Evolutionary conservation across 495 filamentous ascomycete species (phyloP).

Genomic region (Talaromyces adpressus): DNA sequence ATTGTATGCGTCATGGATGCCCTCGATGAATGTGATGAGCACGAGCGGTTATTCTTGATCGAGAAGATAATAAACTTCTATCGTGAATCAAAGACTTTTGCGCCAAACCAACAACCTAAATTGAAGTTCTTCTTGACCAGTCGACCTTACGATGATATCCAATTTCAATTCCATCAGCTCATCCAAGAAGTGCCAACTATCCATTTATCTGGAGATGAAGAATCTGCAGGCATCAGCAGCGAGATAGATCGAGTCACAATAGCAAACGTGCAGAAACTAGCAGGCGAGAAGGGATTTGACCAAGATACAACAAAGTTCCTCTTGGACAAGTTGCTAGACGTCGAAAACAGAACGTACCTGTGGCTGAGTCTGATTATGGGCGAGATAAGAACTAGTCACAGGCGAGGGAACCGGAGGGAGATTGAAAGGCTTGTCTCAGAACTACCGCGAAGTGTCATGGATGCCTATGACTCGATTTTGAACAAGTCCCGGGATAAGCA

Average conservation of each 20-base stretch:
- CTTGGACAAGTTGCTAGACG: constrained; percentile 14
- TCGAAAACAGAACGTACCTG: constrained; percentile 40
- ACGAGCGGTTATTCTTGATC: constrained; percentile 12
- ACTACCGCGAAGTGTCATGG: constrained; percentile 25
- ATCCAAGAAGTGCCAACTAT: constrained; percentile 21
- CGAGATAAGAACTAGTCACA: constrained; percentile 15
- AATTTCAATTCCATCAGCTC: constrained; percentile 20
- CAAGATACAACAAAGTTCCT: constrained; percentile 15
- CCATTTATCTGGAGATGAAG: constrained; percentile 28
- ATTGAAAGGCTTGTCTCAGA: neutral
- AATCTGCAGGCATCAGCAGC: constrained; percentile 26
- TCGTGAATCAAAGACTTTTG: neutral
- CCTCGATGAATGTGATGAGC: constrained; percentile 28
- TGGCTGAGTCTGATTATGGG: constrained; percentile 35
- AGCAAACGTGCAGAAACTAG: constrained; percentile 19
- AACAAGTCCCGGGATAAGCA: constrained; percentile 14
- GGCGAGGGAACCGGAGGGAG: neutral
- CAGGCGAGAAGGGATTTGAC: constrained; percentile 12
- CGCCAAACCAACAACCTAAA: constrained; percentile 6
- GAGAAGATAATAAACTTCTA: constrained; percentile 12
- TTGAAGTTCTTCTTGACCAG: constrained; percentile 45
- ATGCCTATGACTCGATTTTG: constrained; percentile 38
- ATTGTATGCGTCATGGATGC: constrained; percentile 46
- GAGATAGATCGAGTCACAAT: constrained; percentile 40
- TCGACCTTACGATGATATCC: constrained; percentile 37